phyloP scores from a whole-genome alignment of 2,329 filamentous ascomycete species.

The Pyrenochaeta sp. region DNA sequence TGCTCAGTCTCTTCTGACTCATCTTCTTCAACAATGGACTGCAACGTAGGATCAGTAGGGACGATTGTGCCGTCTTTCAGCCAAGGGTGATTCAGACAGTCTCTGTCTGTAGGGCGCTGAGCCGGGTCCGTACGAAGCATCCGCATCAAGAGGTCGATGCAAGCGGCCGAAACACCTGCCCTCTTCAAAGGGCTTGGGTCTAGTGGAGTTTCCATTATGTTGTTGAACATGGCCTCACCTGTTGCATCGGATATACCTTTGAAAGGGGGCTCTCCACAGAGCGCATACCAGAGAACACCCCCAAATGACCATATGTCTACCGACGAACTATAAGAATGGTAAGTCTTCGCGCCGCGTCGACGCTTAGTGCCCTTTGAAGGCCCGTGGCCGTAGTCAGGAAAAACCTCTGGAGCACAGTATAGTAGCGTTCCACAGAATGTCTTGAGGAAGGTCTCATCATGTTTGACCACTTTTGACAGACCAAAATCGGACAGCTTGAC shows the following conservation, averaged over 20 bases:
- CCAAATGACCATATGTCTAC: constrained; percentile 97
- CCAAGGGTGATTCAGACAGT: constrained; percentile 79
- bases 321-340: constrained; percentile 81
- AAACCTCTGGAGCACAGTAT: constrained; percentile 97
- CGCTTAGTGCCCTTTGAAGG: constrained; percentile 70
- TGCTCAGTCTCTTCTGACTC: constrained; percentile 64
- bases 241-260: constrained; percentile 78
- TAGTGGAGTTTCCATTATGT: constrained; percentile 81
- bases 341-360: constrained; percentile 61
- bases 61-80: constrained; percentile 62
- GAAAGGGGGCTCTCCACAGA: constrained; percentile 84
- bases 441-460: constrained; percentile 88
- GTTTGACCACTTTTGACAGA: constrained; percentile 90
- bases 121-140: constrained; percentile 86
- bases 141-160: constrained; percentile 76
- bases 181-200: constrained; percentile 71
- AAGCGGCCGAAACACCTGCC: constrained; percentile 68
- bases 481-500: constrained; percentile 98
- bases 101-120: constrained; percentile 74
- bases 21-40: constrained; percentile 63
- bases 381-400: constrained; percentile 78
- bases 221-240: constrained; percentile 80
- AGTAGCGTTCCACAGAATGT: constrained; percentile 96
- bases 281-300: constrained; percentile 85
- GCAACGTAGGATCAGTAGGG: constrained; percentile 39